Conservation (phyloP, 2,329 filamentous ascomycete species). For the Thermoascus crustaceus region DNA sequence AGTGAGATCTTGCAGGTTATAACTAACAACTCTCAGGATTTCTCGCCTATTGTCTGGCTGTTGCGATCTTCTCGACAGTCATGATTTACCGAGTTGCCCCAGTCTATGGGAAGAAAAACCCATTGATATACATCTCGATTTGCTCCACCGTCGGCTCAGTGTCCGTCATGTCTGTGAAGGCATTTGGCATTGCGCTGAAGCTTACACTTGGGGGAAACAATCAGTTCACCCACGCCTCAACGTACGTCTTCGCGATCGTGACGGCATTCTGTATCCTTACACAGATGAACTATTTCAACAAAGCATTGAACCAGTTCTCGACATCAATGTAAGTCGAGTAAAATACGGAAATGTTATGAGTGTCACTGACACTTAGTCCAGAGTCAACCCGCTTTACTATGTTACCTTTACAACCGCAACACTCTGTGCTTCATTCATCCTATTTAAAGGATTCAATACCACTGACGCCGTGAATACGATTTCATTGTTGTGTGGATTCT, state of each 20-base stretch:
- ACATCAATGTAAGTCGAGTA: constrained; percentile 74
- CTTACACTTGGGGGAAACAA: constrained; percentile 89
- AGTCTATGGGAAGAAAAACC: constrained; percentile 85
- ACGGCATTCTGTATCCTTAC: constrained; percentile 89
- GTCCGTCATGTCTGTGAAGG: constrained; percentile 98
- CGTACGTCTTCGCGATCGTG: constrained; percentile 94
- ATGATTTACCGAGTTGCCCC: constrained; percentile 97
- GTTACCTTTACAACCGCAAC: constrained; percentile 96
- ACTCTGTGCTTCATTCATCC: constrained; percentile 87
- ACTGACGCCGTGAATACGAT: constrained; percentile 85
- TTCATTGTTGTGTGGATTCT: constrained; percentile 83
- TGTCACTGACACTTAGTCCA: constrained; percentile 34
- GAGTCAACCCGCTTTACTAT: constrained; percentile 94
- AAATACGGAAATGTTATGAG: neutral
- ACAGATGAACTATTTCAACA: constrained; percentile 99
- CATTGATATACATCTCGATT: constrained; percentile 92
- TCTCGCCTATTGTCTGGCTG: constrained; percentile 71
- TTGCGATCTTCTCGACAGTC: constrained; percentile 73
- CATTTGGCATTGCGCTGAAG: constrained; percentile 95
- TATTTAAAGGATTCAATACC: constrained; percentile 94
- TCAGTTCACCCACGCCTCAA: constrained; percentile 89
- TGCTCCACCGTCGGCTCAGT: constrained; percentile 95
- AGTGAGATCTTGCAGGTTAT: too few species aligned
- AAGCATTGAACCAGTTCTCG: constrained; percentile 90
- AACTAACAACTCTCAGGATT: constrained; percentile 55